Evolutionary conservation across 2,329 filamentous ascomycete genomes (phyloP).

Genomic region (Fusarium nanum): DNA sequence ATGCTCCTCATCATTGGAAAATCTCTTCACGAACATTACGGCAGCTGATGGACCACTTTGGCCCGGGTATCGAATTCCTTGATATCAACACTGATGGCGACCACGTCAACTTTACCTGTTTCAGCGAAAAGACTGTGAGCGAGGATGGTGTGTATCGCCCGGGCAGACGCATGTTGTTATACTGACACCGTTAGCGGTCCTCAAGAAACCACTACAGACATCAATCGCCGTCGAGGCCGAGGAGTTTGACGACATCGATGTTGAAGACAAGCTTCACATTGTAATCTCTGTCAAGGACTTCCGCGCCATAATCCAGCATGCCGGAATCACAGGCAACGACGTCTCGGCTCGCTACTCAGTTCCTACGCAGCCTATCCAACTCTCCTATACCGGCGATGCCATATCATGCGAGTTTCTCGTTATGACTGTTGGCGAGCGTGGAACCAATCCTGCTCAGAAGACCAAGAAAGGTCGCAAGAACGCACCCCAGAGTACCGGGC

Average conservation of each 20-base stretch:
- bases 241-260: constrained; percentile 80
- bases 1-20: constrained; percentile 76
- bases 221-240: constrained; percentile 80
- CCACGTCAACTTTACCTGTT: constrained; percentile 82
- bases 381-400: constrained; percentile 76
- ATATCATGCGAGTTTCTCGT: constrained; percentile 81
- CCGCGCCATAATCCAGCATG: constrained; percentile 80
- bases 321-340: constrained; percentile 74
- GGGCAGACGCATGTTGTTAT: not conserved
- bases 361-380: constrained; percentile 77
- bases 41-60: constrained; percentile 84
- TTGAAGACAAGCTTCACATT: constrained; percentile 81
- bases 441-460: constrained; percentile 60
- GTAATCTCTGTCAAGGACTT: constrained; percentile 87
- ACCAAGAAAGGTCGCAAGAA: constrained; percentile 60
- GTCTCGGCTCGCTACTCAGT: constrained; percentile 77
- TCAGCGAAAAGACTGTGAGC: constrained; percentile 81
- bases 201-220: constrained; percentile 84
- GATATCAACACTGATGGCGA: constrained; percentile 81
- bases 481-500: constrained; percentile 49
- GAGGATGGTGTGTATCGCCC: constrained; percentile 57
- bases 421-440: constrained; percentile 81
- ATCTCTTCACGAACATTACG: constrained; percentile 77
- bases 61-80: constrained; percentile 81
- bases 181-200: constrained; percentile 64